Base-by-base conservation (phyloP, 2,329 filamentous ascomycete genomes). In the Fusarium metavorans region DNA sequence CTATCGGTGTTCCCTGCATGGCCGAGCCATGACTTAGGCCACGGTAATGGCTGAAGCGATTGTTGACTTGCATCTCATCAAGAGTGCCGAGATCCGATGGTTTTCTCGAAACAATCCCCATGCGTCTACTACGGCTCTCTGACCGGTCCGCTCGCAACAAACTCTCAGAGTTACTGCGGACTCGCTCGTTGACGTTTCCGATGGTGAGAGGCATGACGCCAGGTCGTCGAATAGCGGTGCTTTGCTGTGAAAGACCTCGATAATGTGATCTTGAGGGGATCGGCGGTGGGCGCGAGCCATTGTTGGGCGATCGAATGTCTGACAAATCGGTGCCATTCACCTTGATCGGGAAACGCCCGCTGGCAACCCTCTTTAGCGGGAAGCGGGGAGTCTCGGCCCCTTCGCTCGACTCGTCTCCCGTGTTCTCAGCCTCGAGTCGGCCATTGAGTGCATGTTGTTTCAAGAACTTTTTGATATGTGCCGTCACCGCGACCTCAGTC, bases 191-290 rank as follows among this genome's bases (percentile, higher is more conserved):
- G 32, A 89, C 86, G 73, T 88, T 96, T 20, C 91, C 91, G 64
- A 94, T 92, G 4, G 92, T 91, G 52, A 91, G 79, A 10, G 89
- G 94, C 82, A 94, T 91, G n/a, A 95, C 88, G 2, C 92, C 91
- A 1, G 95, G 94, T 66, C 92, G 88, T 66, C 94, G 90, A 54
- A 91, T 85, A 7, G 89, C 85, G 3, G 88, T 85, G 75, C 88
- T 93, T 72, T 94, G 91, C 75, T 93, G 91, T 4, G 92, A 94
- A 5, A 92, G 85, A 2, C 92, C 92, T 34, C 95, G 91, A 76
- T 94, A 94, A 81, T 98, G 95, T 4, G 95, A 97, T 48, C 83
- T 79, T 6, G 90, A 90, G 0, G 95, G 95, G 69, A 97, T 94
- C 1, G 94, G 93, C 4, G 95, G 94, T 32, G 93, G 88, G 37